Base-by-base conservation (phyloP, 306 rosid genomes). In the Dryas alaskensis region DNA sequence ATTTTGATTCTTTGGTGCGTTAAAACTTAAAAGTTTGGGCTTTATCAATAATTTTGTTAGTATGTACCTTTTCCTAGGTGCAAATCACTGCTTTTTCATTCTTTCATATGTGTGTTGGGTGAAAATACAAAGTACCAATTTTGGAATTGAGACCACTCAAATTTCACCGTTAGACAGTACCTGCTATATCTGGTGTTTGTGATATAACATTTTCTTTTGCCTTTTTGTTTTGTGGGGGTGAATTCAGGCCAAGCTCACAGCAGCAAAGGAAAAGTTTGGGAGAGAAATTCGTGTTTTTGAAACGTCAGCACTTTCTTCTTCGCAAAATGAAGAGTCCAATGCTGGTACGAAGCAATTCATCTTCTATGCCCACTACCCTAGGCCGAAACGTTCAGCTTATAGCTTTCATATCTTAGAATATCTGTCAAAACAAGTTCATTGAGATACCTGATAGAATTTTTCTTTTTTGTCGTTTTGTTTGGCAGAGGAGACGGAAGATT, bases 211-310 rank as follows among this genome's bases (percentile, higher is more conserved):
- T 76, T 58, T n/a, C 65, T 44, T 44, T 7, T 64, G 16, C 68
- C n/a, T 73, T 73, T 50, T 57, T 43, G 4, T 60, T 65, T 27
- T 43, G 27, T 67, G 19, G 57, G 65, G 14, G 59, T 73, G 79
- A 50, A 69, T 64, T 73, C 78, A 92, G 98, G 89, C 81, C 71
- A 84, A 81, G 78, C 77, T 80, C 76, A 82, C 84, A 53, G 86
- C 83, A 54, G 84, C 78, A 64, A 86, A 70, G 69, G 98, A 87
- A 73, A 88, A 82, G 62, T 74, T 76, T 57, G 98, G 96, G 19
- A 89, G 94, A 52, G 96, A 90, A 76, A 85, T 92, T 64, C 88
- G 72, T 48, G 89, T 92, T 6, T 92, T 88, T 77, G 92, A 92
- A 67, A 90, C 96, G 1, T 54, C 73, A 2, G 22, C 89, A 11